These are phyloP conservation scores for Sequoia sempervirens DNA, from an alignment of 75 land plant genomes.

Conservation along the genomic window DNA sequence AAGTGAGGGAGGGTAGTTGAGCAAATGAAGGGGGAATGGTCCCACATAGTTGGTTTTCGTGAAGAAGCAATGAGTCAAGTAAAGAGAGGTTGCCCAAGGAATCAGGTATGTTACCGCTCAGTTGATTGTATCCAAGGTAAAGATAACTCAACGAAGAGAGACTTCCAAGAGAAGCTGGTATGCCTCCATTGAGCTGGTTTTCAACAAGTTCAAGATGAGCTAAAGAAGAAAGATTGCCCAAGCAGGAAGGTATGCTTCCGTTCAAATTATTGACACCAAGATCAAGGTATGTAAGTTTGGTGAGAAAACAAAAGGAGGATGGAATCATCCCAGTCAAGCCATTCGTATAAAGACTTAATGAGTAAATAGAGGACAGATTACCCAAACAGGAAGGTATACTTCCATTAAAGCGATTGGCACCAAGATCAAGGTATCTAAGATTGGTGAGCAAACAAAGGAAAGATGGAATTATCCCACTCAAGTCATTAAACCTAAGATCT, in stretches of 20 bases:
- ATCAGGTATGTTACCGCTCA: not conserved
- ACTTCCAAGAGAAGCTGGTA: conserved; percentile 9
- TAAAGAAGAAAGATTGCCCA: not conserved
- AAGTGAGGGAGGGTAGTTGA: too few relatives aligned
- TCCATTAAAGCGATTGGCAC: conserved; percentile 1
- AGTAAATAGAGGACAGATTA: not conserved
- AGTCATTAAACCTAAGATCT: too few relatives aligned
- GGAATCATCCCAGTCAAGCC: not conserved
- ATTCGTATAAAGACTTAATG: too few relatives aligned
- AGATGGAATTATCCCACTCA: not conserved
- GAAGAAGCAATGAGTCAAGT: too few relatives aligned
- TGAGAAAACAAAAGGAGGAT: not conserved
- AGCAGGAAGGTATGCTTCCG: not conserved
- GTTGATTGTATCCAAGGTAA: too few relatives aligned
- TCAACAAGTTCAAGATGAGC: not conserved
- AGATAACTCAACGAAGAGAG: too few relatives aligned
- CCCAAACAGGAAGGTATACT: conserved; percentile 10
- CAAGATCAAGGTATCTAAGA: not conserved
- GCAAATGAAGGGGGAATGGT: not conserved
- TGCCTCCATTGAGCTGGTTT: not conserved
- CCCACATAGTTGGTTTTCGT: not conserved
- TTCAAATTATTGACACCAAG: not conserved
- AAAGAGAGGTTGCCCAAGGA: not conserved
- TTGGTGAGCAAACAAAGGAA: not conserved
- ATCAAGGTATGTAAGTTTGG: not conserved